A percentile compares a stretch with the other conserved stretches of the same genome.
phyloP scores from a whole-genome alignment of 2,329 filamentous ascomycete genomes.

The Sporothrix euskadiensis region DNA sequence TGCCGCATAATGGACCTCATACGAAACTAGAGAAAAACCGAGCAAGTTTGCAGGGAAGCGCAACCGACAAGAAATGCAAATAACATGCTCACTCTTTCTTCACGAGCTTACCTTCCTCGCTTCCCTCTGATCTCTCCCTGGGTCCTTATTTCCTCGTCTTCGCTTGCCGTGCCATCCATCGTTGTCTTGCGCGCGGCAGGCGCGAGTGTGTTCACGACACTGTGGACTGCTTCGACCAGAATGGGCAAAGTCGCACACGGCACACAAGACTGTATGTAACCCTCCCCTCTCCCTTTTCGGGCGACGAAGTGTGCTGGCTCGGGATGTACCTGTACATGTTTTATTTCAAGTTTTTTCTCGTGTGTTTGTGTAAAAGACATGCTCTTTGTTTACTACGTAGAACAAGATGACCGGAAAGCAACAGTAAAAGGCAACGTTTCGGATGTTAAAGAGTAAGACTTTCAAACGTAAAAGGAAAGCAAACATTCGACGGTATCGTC shows the following conservation, averaged over 20 bases:
- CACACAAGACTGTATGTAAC: background rate
- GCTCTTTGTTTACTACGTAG: background rate
- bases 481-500: background rate
- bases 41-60: conserved; percentile 10
- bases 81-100: background rate
- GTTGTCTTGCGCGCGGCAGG: background rate
- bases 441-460: background rate
- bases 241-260: background rate
- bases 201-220: background rate
- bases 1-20: background rate
- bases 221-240: background rate
- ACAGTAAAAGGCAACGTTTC: background rate
- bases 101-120: background rate
- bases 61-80: background rate
- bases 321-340: background rate
- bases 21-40: background rate
- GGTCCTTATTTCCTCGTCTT: background rate
- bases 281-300: background rate
- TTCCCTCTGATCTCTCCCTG: background rate
- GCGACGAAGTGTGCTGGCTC: background rate
- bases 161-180: background rate
- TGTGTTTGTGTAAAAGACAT: background rate
- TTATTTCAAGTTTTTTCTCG: background rate
- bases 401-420: background rate
- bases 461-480: background rate